Base-by-base conservation (phyloP, 2,329 filamentous ascomycete genomes). In the Alternaria gansuensis region DNA sequence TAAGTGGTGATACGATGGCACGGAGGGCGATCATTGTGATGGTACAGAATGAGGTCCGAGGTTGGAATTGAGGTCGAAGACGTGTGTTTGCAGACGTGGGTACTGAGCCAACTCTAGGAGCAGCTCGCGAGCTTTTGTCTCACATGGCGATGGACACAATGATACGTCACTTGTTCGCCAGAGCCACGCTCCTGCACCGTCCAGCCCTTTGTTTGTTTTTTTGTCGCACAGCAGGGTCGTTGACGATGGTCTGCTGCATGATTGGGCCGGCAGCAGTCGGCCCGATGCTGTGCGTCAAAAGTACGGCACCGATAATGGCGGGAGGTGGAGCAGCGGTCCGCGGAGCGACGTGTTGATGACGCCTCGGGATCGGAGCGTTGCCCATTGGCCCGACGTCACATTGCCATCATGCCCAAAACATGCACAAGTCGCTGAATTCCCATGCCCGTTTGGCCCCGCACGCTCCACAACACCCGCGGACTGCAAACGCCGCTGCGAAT, bases 301-400 rank as follows among this genome's bases (percentile, higher is more conserved):
- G 6, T 33, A 33, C 6, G 23, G 29, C 8, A 45, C 33, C 17
- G 28, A 34, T 24, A 45, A 33, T 24, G 3, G 21, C 10, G 26
- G 24, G 41, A 50, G 14, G 34, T 36, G 46, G 46, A 39, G 44
- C 24, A 23, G 13, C 0, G 46, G 9, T 29, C 46, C 46, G 31
- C 46, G 46, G 46, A 50, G n/a, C 14, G 33, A 39, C 44, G 44
- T 34, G 5, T 34, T 50, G 10, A 26, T 50, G 46, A 50, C 39
- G 46, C n/a, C 28, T 28, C 9, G 33, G 21, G n/a, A 50, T 11
- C 14, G 46, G 49, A 51, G 50, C 23, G 39, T 31, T 36, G 37
- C 23, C 39, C 37, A 59, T 52, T 61, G 55, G 52, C 33, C 11
- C 43, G 17, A 57, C 51, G 56, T 62, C 61, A 62, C 46, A 33